phyloP scores from a whole-genome alignment of 495 filamentous ascomycete species.

The Cenococcum geophilum region DNA sequence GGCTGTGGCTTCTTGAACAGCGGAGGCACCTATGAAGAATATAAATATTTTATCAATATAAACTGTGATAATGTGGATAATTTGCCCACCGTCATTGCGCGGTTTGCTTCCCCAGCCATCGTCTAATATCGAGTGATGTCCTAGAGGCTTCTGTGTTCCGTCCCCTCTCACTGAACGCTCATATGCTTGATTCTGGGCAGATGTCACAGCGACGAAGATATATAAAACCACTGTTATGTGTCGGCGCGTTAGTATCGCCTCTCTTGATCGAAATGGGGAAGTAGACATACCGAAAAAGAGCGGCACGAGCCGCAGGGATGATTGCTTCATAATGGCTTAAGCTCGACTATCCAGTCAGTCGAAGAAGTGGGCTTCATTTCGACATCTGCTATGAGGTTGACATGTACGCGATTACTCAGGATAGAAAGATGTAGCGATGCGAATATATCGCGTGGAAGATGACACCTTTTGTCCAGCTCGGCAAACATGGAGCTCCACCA shows the following conservation, averaged over 20 bases:
- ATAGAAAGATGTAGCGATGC: not conserved
- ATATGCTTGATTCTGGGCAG: conserved; percentile 12
- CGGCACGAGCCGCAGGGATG: conserved; percentile 29
- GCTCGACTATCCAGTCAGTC: conserved; percentile 2
- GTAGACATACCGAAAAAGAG: conserved; percentile 24
- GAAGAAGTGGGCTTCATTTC: conserved; percentile 16
- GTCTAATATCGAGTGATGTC: conserved; percentile 2
- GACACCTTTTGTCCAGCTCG: not conserved
- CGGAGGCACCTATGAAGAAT: conserved; percentile 8
- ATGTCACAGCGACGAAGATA: conserved; percentile 17
- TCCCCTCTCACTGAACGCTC: conserved; percentile 7
- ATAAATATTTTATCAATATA: not conserved
- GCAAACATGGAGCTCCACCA: no score
- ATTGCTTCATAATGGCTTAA: conserved; percentile 19
- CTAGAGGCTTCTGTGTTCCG: conserved; percentile 19
- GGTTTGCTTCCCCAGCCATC: conserved; percentile 16
- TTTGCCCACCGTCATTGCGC: conserved; percentile 14
- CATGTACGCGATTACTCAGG: conserved; percentile 9
- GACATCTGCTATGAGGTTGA: conserved; percentile 4
- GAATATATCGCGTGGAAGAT: not conserved
- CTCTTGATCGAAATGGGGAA: not conserved
- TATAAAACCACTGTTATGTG: conserved; percentile 16
- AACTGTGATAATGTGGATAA: not conserved
- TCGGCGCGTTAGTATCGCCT: not conserved
- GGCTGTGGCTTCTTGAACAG: conserved; percentile 33